These are phyloP conservation scores for Apophysomyces elegans DNA, from an alignment of 371 early-diverging fungal genomes.

Conservation along the genomic window DNA sequence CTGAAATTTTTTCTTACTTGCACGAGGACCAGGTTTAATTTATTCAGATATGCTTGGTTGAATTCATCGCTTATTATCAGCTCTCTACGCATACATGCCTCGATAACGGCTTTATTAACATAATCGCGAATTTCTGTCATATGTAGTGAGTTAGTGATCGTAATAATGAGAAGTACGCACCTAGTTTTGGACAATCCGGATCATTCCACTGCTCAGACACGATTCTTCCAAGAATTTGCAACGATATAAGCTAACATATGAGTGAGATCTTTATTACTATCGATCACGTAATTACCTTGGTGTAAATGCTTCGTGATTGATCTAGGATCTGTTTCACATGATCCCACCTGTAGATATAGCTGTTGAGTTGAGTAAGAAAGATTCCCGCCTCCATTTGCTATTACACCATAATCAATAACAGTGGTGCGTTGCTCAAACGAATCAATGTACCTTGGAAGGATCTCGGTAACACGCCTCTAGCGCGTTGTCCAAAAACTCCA, in stretches of 20 bases:
- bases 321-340: conserved; percentile 89
- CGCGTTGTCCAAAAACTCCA: too few relatives aligned
- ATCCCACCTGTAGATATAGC: conserved; percentile 93
- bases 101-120: conserved; percentile 78
- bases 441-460: too few relatives aligned
- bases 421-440: too few relatives aligned
- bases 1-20: conserved; percentile 57
- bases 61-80: conserved; percentile 37
- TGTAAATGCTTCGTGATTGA: conserved; percentile 67
- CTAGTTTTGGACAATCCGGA: conserved; percentile 82
- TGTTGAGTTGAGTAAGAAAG: conserved; percentile 84
- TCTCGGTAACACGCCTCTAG: too few relatives aligned
- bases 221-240: conserved; percentile 90
- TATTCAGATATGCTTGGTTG: conserved; percentile 71
- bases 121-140: conserved; percentile 67
- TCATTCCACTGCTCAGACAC: conserved; percentile 94
- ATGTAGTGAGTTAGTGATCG: too few relatives aligned
- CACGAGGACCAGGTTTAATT: conserved; percentile 88
- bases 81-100: conserved; percentile 12
- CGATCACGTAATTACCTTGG: conserved; percentile 68
- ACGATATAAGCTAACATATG: conserved; percentile 81
- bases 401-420: too few relatives aligned
- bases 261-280: conserved; percentile 3
- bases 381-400: conserved; percentile 75
- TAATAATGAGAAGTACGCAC: conserved; percentile 35